Percentiles rank a stretch among this genome's conserved stretches.
phyloP scores from a whole-genome alignment of 2,329 filamentous ascomycete species.

The Chaetomium globosum region DNA sequence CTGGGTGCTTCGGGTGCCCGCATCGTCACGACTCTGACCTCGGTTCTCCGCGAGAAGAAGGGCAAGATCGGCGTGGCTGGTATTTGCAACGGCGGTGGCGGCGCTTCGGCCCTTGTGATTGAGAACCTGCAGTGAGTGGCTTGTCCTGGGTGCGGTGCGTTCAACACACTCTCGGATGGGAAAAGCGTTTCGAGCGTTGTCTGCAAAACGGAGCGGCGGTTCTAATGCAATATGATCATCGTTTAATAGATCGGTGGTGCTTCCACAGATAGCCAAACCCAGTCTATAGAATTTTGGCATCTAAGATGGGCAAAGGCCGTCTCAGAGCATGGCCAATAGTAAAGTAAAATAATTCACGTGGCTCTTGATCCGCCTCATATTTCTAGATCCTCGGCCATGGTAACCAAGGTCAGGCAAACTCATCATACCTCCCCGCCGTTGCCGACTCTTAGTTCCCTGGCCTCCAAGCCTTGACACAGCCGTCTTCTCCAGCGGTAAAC shows the following conservation, averaged over 20 bases:
- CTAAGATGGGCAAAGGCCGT: not conserved
- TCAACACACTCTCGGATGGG: conserved; percentile 7
- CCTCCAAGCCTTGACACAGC: conserved; percentile 60
- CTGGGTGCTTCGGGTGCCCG: conserved; percentile 91
- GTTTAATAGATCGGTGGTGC: conserved; percentile 26
- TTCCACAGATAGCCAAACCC: conserved; percentile 24
- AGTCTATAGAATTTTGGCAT: conserved; percentile 29
- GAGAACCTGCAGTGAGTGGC: conserved; percentile 65
- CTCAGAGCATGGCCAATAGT: not conserved
- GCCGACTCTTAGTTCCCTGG: conserved; percentile 36
- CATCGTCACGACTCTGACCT: conserved; percentile 85
- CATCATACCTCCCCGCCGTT: no score
- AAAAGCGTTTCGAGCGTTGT: conserved; percentile 20
- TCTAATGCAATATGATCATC: conserved; percentile 28
- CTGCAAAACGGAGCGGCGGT: conserved; percentile 14
- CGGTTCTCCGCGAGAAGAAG: conserved; percentile 86
- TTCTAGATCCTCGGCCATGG: not conserved
- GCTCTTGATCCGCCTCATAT: not conserved
- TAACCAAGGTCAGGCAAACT: not conserved
- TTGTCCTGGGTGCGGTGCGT: conserved; percentile 22
- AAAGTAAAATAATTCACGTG: conserved; percentile 2
- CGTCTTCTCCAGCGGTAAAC: conserved; percentile 63
- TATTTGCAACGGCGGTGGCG: conserved; percentile 97
- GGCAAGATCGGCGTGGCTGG: conserved; percentile 91
- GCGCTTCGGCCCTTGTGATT: conserved; percentile 89